Evolutionary conservation across 176 grass and related monocot genomes (phyloP), one percentile per base, ranked within the genome.

Genomic region (Bromus sterilis): DNA sequence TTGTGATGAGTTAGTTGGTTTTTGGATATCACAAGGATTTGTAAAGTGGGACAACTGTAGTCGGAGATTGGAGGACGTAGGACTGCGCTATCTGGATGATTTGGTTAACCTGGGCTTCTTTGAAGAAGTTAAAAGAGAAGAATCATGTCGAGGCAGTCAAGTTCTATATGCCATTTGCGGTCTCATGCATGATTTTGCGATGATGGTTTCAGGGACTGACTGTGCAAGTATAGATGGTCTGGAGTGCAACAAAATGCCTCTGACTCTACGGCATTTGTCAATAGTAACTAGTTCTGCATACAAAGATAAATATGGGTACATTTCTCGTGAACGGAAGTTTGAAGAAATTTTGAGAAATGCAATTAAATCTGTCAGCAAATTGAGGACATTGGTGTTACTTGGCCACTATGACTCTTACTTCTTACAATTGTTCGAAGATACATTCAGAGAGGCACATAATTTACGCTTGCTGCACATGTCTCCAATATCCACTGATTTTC

Each of bases 11-110:
- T 9, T 88, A 8, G 4, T 88, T 0, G 3, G 2, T 20, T 18
- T 83, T 4, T 94, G 91, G 91, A 87, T 94, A 49, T 76, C 88
- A 48, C 88, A 87, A 70, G 83, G 92, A 21, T 91, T 71, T 71
- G 60, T 94, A 15, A 31, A 77, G 18, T 0, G 3, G 6, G 8
- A 1, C 4, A 13, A 29, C 42, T 49, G 43, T 5, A 37, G 8
- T 26, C 74, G 79, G 40, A 85, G 4, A 29, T 8, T 87, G 3
- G 89, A 91, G 57, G 84, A 85, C 1, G 79, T 33, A 30, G 92
- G 86, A 7, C 28, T 15, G 4, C 10, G 43, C 3, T 91, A 71
- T 64, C 20, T 94, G 0, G 5, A 15, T 18, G 33, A 39, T 14
- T 58, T 91, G 53, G 32, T 91, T 12, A 34, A 77, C 37, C 74